Evolutionary conservation across 495 filamentous ascomycete genomes (phyloP).

Genomic region (Hyaloscypha finlandica): DNA sequence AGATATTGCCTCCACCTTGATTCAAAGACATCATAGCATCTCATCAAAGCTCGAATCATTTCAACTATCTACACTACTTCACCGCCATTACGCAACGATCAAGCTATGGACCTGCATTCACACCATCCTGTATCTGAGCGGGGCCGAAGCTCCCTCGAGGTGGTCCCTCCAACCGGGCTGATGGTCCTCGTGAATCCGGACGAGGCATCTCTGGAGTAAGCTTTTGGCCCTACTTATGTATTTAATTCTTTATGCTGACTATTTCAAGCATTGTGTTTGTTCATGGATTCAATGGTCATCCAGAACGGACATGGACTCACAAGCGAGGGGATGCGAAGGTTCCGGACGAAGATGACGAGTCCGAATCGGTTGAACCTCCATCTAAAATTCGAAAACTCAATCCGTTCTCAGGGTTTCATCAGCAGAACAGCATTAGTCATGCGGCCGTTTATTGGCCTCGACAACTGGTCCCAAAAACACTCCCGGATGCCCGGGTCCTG

Average conservation of each 20-base stretch:
- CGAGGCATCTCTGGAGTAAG: conserved; percentile 27
- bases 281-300: conserved; percentile 34
- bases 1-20: too few relatives aligned
- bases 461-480: conserved; percentile 36
- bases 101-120: too few relatives aligned
- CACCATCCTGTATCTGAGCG: too few relatives aligned
- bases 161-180: conserved; percentile 17
- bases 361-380: background rate
- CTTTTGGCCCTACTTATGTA: conserved; percentile 28
- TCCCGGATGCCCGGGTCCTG: conserved; percentile 39
- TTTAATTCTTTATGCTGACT: background rate
- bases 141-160: too few relatives aligned
- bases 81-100: too few relatives aligned
- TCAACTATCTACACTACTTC: too few relatives aligned
- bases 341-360: background rate
- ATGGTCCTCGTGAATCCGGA: conserved; percentile 24
- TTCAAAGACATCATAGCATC: too few relatives aligned
- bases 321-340: background rate
- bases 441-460: conserved; percentile 34
- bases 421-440: background rate
- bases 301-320: conserved; percentile 31
- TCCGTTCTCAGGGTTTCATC: background rate
- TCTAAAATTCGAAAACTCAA: conserved; percentile 4
- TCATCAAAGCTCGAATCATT: too few relatives aligned
- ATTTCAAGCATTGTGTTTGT: conserved; percentile 30